These are phyloP conservation scores for Suillus cothurnatus DNA, from an alignment of 768 basidiomycete genomes.

Conservation along the genomic window DNA sequence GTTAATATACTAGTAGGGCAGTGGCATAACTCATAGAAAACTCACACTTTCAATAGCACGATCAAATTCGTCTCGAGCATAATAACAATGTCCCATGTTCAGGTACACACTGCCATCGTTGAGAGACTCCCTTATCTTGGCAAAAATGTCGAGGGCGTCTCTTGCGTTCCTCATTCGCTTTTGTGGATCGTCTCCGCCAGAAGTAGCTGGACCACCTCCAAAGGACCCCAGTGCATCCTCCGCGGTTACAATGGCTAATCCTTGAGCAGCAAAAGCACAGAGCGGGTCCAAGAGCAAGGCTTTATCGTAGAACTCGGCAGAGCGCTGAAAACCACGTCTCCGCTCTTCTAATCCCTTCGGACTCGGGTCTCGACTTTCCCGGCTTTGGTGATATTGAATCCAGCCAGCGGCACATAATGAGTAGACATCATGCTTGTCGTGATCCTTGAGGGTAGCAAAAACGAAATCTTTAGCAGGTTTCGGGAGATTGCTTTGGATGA, in stretches of 20 bases:
- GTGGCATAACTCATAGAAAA: conserved; percentile 12
- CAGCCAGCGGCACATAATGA: conserved; percentile 88
- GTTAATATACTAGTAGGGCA: not conserved
- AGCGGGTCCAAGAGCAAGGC: conserved; percentile 81
- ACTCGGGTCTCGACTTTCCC: conserved; percentile 76
- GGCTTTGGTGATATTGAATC: conserved; percentile 82
- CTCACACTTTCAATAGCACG: conserved; percentile 93
- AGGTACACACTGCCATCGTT: conserved; percentile 85
- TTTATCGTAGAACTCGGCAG: conserved; percentile 92
- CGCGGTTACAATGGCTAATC: conserved; percentile 90
- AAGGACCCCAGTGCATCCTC: conserved; percentile 84
- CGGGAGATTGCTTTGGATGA: conserved; percentile 71
- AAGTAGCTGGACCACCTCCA: conserved; percentile 51
- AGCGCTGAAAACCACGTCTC: conserved; percentile 72
- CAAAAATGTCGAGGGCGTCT: conserved; percentile 88
- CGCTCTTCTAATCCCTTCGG: conserved; percentile 60
- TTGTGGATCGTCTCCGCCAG: conserved; percentile 62
- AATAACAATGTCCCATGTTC: conserved; percentile 97
- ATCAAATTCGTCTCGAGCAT: conserved; percentile 91
- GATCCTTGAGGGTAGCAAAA: conserved; percentile 82
- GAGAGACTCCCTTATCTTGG: conserved; percentile 86
- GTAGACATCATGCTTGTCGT: conserved; percentile 87
- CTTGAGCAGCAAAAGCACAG: conserved; percentile 94
- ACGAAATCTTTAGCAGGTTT: conserved; percentile 88
- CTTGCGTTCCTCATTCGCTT: conserved; percentile 72